Conservation (phyloP, 192 early-diverging fungal species). For the Entomortierella beljakovae region DNA sequence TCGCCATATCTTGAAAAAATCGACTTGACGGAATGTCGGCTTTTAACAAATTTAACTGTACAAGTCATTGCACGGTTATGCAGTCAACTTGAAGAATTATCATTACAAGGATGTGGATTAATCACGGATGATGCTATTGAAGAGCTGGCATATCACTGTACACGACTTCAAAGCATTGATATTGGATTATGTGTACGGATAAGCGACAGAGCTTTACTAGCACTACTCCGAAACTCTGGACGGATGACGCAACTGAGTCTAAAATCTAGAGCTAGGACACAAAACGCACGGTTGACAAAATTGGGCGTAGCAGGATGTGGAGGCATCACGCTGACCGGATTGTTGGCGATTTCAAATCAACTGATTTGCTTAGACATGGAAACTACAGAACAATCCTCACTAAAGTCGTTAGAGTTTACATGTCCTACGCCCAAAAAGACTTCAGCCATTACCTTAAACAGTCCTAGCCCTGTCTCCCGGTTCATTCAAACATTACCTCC, state of each 20-base stretch:
- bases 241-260: not conserved
- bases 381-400: not conserved
- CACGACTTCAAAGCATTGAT: conserved; percentile 17
- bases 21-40: conserved; percentile 37
- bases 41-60: conserved; percentile 31
- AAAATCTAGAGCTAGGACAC: not conserved
- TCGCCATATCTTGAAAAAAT: conserved; percentile 39
- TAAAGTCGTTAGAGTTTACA: conserved; percentile 30
- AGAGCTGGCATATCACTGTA: conserved; percentile 26
- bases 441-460: not conserved
- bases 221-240: conserved; percentile 22
- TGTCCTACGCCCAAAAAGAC: conserved; percentile 17
- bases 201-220: conserved; percentile 18
- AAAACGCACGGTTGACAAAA: conserved; percentile 13
- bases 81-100: conserved; percentile 34
- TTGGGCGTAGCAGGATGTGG: conserved; percentile 35
- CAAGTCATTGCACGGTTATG: conserved; percentile 39
- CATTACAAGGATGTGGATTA: conserved; percentile 25
- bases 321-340: conserved; percentile 20
- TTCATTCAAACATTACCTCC: conserved; percentile 29
- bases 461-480: conserved; percentile 3
- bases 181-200: conserved; percentile 20
- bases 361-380: not conserved
- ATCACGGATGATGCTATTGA: conserved; percentile 39
- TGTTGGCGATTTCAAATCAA: conserved; percentile 15